Evolutionary conservation across 2,329 filamentous ascomycete species (phyloP).

Genomic region (Arthroderma uncinatum): DNA sequence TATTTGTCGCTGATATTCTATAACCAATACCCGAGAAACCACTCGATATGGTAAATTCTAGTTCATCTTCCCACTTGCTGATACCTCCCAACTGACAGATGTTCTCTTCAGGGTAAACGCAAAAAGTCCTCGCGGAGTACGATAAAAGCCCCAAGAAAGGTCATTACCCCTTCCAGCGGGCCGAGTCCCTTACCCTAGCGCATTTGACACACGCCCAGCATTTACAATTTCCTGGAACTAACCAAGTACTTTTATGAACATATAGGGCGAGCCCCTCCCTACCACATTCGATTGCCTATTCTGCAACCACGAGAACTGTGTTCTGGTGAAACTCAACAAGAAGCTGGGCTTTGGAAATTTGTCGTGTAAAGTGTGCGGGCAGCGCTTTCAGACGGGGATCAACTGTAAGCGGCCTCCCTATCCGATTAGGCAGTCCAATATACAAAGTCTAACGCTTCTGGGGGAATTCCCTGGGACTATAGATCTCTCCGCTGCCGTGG

Average conservation of each 20-base stretch:
- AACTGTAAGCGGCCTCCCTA: conserved; percentile 52
- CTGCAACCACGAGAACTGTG: conserved; percentile 93
- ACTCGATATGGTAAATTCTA: neutral
- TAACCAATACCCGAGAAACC: neutral
- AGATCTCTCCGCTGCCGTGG: conserved; percentile 84
- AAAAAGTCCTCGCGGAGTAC: conserved; percentile 61
- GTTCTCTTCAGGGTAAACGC: conserved; percentile 62
- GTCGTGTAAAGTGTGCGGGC: conserved; percentile 84
- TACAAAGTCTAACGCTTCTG: neutral
- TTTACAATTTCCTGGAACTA: neutral
- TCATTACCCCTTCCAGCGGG: neutral
- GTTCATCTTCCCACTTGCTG: neutral
- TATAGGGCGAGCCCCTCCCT: conserved; percentile 38
- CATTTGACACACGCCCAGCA: conserved; percentile 8
- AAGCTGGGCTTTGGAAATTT: conserved; percentile 77
- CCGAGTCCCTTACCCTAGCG: neutral
- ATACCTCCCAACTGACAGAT: neutral
- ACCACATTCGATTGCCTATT: conserved; percentile 94
- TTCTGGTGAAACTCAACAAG: conserved; percentile 85
- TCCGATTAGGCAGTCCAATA: neutral
- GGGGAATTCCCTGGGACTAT: conserved; percentile 6
- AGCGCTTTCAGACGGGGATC: conserved; percentile 83
- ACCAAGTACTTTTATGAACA: neutral
- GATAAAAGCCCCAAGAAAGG: conserved; percentile 63
- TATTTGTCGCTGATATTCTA: no score